Evolutionary conservation across 2,329 filamentous ascomycete genomes (phyloP).

Genomic region (Fusarium ambrosium): DNA sequence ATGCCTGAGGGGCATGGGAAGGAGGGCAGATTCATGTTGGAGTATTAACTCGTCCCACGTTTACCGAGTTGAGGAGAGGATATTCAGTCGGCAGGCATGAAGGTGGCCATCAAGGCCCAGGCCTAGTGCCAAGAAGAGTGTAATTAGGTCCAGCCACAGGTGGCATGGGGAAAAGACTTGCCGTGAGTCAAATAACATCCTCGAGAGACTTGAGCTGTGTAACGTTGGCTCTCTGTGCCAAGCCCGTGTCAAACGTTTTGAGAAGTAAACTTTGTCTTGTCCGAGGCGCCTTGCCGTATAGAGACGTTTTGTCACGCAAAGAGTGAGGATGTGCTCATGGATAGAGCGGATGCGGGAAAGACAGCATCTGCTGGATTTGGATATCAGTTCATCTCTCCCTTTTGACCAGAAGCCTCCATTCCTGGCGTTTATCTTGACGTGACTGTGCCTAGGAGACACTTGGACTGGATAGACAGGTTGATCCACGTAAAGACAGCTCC

Average conservation of each 20-base stretch:
- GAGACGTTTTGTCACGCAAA: conserved; percentile 4
- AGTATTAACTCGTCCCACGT: background rate
- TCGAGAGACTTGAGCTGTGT: background rate
- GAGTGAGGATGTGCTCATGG: background rate
- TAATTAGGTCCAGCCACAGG: background rate
- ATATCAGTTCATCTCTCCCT: background rate
- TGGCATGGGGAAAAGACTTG: background rate
- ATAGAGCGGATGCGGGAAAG: background rate
- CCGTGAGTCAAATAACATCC: background rate
- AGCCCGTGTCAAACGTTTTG: conserved; percentile 18
- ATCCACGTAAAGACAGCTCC: background rate
- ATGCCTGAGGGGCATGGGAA: background rate
- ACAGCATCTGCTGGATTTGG: background rate
- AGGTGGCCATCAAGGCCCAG: background rate
- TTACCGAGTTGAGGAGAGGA: background rate
- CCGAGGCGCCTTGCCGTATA: conserved; percentile 5
- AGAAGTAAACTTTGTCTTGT: conserved; percentile 26
- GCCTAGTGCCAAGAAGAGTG: background rate
- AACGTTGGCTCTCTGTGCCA: background rate
- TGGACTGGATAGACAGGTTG: background rate
- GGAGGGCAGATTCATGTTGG: background rate
- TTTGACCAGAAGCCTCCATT: conserved; percentile 1
- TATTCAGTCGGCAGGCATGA: background rate
- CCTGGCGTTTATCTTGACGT: background rate
- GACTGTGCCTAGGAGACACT: background rate